Percentiles rank a stretch among this genome's conserved stretches.
Conservation (phyloP, 768 basidiomycete species). For the Clavaria fumosa region DNA sequence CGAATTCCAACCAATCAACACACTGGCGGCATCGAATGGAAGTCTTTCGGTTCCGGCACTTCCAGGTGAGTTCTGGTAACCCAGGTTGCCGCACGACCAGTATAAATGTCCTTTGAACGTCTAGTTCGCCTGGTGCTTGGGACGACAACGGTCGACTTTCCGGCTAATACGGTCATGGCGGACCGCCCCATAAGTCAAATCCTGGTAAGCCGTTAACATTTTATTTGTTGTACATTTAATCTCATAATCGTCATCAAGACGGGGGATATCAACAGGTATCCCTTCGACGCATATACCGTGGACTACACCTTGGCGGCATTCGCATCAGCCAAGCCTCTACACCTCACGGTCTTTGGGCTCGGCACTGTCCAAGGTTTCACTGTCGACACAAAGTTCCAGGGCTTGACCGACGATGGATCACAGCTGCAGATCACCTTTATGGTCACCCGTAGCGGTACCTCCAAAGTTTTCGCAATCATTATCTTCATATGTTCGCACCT, state of each 20-base stretch:
- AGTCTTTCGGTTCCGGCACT: no score
- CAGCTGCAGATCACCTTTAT: neutral
- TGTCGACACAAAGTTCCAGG: constrained; percentile 1
- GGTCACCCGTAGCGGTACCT: constrained; percentile 1
- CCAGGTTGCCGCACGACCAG: neutral
- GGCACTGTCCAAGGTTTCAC: no score
- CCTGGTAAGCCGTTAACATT: neutral
- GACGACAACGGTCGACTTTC: neutral
- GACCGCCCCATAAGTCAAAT: no score
- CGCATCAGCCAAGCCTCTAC: constrained; percentile 1
- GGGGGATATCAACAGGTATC: constrained; percentile 5
- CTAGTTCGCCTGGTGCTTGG: constrained; percentile 1
- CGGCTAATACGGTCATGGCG: constrained; percentile 1
- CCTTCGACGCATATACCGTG: constrained; percentile 4
- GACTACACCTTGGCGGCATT: constrained; percentile 3
- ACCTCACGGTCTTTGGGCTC: neutral
- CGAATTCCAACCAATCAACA: no score
- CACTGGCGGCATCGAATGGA: no score
- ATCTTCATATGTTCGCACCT: constrained; percentile 3
- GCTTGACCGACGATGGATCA: constrained; percentile 1
- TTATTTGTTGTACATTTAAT: neutral
- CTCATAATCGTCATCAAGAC: neutral
- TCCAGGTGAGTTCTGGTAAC: neutral
- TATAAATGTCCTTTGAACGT: no score
- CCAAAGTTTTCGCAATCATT: constrained; percentile 4